Base-by-base conservation (phyloP, 306 rosid species). In the Citrullus amarus region DNA sequence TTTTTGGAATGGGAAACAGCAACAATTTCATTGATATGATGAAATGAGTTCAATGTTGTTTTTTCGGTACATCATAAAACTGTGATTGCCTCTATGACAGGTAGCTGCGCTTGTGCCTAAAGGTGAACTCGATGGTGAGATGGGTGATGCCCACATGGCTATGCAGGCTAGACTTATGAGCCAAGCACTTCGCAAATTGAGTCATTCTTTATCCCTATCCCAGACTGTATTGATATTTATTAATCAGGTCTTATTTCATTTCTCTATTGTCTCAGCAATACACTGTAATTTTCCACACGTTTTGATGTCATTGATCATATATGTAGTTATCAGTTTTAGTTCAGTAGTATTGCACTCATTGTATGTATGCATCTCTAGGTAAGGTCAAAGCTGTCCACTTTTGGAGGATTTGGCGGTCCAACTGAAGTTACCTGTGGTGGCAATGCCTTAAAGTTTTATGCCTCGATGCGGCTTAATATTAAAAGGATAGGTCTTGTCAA, bases 71-170 rank as follows among this genome's bases (percentile, higher is more conserved):
- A 5, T 44, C 2, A 3, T 67, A 6, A 70, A 46, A 70, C 5
- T 0, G 4, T 20, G 59, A 7, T 7, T 48, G 77, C 8, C 41
- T 32, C 78, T 63, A 38, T 84, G 53, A 77, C 85, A 95, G 98
- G 98, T 95, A 43, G 98, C 98, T 39, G 97, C 98, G 20, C 97
- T 95, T 81, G 97, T 95, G 88, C 98, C 98, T 66, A 95, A 92
- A 85, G 85, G 96, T 75, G 98, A 95, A 82, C 97, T 94, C 78
- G 98, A 95, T 83, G 98, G 97, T 13, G 97, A 94, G 83, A 94
- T 94, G 98, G 98, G 97, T 39, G 97, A 94, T 78, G 97, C 98
- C 81, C 98, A 90, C 86, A 88, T 95, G 96, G 98, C 98, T 18
- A 88, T 92, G 98, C 98, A 95, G 88, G 98, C 97, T 81, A 88